Base-by-base conservation (phyloP, 2,329 filamentous ascomycete genomes). In the Epichloe uncinata region DNA sequence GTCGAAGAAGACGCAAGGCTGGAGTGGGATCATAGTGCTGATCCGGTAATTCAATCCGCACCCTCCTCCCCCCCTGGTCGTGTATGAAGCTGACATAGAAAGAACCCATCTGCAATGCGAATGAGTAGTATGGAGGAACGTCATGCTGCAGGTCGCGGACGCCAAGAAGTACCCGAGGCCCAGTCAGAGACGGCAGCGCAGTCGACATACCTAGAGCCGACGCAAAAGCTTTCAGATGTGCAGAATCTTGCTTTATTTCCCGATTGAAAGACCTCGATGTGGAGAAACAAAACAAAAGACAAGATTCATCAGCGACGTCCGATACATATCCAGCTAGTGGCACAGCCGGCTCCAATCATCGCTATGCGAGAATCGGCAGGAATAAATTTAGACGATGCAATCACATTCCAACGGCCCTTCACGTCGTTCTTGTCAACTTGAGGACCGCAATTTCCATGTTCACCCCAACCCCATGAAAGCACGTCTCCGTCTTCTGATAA, bases 371-470 rank as follows among this genome's bases (percentile, higher is more conserved):
- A 72, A 9, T 66, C 69, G 4, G 72, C 62, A 15, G 74, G 73
- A 38, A 81, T 67, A 60, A 74, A 73, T 55, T 73, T 74, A 48
- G 72, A 70, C 43, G 80, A 76, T 20, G 75, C 74, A 60, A 94
- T 77, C 52, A 78, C 68, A 61, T 84, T 89, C 73, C 77, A 87
- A 52, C 73, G 73, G 9, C 77, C 83, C 55, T 82, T 84, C 43
- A 89, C 81, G 65, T 86, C 79, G 46, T 79, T 81, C 53, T 75
- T 70, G 16, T 74, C 69, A 53, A 81, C 78, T 12, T 76, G 71
- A 36, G 80, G 78, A 3, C 93, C 93, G 64, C 93, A 98, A 63
- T 98, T 98, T 1, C 93, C 93, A 68, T 98, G 93, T 67, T 97
- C 91, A 2, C 89, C 90, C 93, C 93, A 98, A 18, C 93, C 93